Percentiles rank a stretch among this genome's conserved stretches.
phyloP scores from a whole-genome alignment of 257 asterid species.

The Gynochthodes officinalis region DNA sequence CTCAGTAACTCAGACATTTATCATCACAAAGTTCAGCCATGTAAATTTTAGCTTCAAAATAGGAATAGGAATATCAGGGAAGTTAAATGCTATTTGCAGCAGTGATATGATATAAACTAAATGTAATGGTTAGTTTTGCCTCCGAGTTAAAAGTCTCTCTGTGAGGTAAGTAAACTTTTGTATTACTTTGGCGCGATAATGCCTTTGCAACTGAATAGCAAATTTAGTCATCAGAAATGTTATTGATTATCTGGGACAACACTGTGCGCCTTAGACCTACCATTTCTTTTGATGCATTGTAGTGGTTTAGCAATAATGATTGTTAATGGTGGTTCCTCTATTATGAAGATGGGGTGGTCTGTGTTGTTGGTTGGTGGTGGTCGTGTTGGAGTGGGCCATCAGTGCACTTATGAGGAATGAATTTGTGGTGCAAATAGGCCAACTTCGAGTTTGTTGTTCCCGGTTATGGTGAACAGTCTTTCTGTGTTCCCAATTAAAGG shows the following conservation, averaged over 20 bases:
- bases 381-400: neutral
- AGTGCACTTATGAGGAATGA: neutral
- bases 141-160: conserved; percentile 22
- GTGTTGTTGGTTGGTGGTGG: conserved; percentile 11
- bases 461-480: neutral
- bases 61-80: conserved; percentile 20
- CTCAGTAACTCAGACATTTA: conserved; percentile 8
- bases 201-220: conserved; percentile 13
- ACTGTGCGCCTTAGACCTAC: neutral
- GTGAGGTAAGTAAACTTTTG: conserved; percentile 19
- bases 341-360: neutral
- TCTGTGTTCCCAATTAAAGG: neutral
- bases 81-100: conserved; percentile 11
- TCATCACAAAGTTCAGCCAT: conserved; percentile 16
- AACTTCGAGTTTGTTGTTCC: neutral
- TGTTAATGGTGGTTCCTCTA: neutral
- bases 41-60: conserved; percentile 35
- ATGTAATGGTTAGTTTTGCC: conserved; percentile 19
- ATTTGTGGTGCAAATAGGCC: neutral
- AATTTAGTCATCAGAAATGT: conserved; percentile 3
- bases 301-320: conserved; percentile 4
- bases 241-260: neutral
- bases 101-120: neutral
- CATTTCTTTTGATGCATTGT: neutral
- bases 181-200: conserved; percentile 10